A percentile compares a stretch with the other conserved stretches of the same genome.
phyloP scores from a whole-genome alignment of 257 asterid genomes.

The Solanum microdontum region DNA sequence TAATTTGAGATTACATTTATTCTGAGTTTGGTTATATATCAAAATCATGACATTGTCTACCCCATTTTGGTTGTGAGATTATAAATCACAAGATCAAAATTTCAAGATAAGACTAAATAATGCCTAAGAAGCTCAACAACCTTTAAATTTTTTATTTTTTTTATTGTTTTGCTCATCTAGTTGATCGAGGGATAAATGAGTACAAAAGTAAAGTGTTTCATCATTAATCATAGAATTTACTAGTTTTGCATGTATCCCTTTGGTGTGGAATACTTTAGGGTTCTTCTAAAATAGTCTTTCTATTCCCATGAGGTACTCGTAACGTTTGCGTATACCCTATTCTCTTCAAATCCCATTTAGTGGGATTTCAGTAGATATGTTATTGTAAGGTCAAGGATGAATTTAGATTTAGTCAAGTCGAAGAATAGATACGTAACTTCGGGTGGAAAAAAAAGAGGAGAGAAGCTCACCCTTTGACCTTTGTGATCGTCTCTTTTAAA shows the following conservation, averaged over 20 bases:
- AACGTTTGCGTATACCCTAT: no score
- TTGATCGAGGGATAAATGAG: background rate
- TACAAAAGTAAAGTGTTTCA: no score
- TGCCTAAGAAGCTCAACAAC: background rate
- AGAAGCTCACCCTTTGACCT: background rate
- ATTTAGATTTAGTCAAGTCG: background rate
- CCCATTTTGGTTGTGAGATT: background rate
- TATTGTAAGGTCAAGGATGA: background rate
- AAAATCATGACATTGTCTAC: no score
- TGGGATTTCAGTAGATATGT: no score
- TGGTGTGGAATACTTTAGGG: no score
- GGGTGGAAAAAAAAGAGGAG: no score
- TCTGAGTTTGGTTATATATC: background rate
- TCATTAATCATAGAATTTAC: background rate
- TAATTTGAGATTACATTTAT: background rate
- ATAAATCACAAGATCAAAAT: background rate
- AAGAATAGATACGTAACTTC: background rate
- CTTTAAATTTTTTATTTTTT: background rate
- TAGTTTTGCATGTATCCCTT: background rate
- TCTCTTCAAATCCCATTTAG: no score
- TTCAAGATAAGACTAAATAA: background rate
- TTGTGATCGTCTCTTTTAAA: background rate
- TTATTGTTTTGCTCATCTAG: background rate
- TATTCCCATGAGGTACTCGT: rapidly evolving
- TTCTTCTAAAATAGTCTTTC: rapidly evolving